Evolutionary conservation across 148 eudicot species (phyloP).

Genomic region (Rhododendron simsii): DNA sequence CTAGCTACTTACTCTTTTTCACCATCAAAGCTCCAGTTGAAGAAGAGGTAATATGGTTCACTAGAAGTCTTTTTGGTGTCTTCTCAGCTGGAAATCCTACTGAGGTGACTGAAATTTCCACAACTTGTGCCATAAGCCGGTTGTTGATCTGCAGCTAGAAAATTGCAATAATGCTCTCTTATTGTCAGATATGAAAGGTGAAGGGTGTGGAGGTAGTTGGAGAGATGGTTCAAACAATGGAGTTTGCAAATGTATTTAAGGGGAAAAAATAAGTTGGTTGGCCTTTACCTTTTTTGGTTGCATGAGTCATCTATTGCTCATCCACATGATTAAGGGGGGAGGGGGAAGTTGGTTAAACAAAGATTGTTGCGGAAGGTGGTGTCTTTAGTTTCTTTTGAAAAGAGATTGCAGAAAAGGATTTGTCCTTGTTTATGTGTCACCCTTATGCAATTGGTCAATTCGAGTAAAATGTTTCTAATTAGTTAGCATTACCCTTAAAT

Average conservation of each 20-base stretch:
- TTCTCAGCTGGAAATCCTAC: constrained; percentile 7
- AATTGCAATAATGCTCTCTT: background rate
- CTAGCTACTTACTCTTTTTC: constrained; percentile 11
- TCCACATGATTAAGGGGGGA: constrained; percentile 2
- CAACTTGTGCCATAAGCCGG: constrained; percentile 3
- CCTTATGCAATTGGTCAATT: background rate
- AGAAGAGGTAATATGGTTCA: constrained; percentile 8
- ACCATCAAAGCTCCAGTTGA: constrained; percentile 13
- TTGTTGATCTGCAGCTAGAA: constrained; percentile 12
- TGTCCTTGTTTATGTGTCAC: background rate
- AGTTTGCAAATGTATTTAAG: constrained; percentile 7
- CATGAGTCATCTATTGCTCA: constrained; percentile 18
- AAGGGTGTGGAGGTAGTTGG: background rate
- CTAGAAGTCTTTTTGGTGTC: constrained; percentile 2
- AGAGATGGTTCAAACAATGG: background rate
- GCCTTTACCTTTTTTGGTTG: background rate
- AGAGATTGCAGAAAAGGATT: background rate
- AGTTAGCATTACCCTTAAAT: background rate
- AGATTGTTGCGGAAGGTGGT: background rate
- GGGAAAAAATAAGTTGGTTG: background rate
- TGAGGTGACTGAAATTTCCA: constrained; percentile 7
- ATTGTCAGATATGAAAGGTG: constrained; percentile 3
- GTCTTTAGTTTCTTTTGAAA: background rate
- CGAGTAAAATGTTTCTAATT: background rate
- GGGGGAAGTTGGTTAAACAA: background rate